These are phyloP conservation scores for Phytophthora meadii DNA, from an alignment of 352 stramenopile species.

Conservation along the genomic window DNA sequence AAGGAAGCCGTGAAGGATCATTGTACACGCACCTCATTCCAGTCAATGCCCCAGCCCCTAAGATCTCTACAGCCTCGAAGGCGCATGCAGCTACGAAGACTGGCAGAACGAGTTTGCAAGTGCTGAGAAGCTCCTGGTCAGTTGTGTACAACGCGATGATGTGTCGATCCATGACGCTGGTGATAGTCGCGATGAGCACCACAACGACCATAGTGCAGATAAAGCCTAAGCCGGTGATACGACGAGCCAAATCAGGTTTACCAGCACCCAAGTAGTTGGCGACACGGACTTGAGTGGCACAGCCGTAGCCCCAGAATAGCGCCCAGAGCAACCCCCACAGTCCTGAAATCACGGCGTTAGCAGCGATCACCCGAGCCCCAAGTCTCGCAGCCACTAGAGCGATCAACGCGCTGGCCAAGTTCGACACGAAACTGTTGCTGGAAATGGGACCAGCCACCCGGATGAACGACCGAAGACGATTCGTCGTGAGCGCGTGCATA, in stretches of 20 bases:
- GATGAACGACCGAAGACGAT: conserved; percentile 52
- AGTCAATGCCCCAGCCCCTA: conserved; percentile 61
- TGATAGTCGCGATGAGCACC: conserved; percentile 50
- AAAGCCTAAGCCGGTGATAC: conserved; percentile 62
- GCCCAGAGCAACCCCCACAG: conserved; percentile 78
- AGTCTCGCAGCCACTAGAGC: conserved; percentile 73
- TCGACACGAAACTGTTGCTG: conserved; percentile 79
- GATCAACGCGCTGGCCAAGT: conserved; percentile 70
- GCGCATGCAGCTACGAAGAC: conserved; percentile 69
- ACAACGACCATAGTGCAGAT: conserved; percentile 62
- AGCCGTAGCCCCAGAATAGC: conserved; percentile 84
- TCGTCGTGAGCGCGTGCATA: conserved; percentile 47
- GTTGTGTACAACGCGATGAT: conserved; percentile 72
- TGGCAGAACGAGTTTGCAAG: conserved; percentile 59
- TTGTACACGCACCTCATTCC: conserved; percentile 63
- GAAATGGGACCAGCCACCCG: conserved; percentile 68
- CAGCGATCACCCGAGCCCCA: conserved; percentile 62
- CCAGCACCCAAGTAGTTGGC: conserved; percentile 79
- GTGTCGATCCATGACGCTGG: conserved; percentile 50
- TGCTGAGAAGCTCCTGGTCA: conserved; percentile 53
- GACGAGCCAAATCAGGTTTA: conserved; percentile 53
- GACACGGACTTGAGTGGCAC: conserved; percentile 78
- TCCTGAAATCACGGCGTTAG: conserved; percentile 74
- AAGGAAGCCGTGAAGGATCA: not conserved
- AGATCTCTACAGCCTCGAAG: conserved; percentile 71